A percentile compares a stretch with the other conserved stretches of the same genome.
Evolutionary conservation across 257 asterid species (phyloP).

Genomic region (Sherardia arvensis): DNA sequence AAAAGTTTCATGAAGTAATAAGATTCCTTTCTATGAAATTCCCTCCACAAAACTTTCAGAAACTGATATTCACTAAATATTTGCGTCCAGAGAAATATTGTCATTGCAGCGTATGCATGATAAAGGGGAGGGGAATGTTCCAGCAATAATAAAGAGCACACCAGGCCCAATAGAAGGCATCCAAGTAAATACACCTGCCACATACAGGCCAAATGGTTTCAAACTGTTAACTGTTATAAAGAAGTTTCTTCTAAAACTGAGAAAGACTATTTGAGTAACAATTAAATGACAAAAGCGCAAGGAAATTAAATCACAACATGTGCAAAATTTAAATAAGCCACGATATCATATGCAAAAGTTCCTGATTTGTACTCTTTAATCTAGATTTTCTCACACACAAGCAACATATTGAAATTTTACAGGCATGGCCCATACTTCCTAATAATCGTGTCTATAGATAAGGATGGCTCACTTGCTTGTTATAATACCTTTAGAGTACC

Average conservation of each 20-base stretch:
- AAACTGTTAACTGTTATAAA: neutral
- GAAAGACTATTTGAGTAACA: neutral
- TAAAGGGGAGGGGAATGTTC: constrained; percentile 90
- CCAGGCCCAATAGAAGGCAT: constrained; percentile 47
- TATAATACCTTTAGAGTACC: constrained; percentile 48
- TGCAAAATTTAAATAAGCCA: neutral
- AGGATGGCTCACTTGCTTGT: neutral
- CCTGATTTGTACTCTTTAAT: neutral
- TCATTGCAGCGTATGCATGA: constrained; percentile 77
- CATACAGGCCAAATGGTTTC: constrained; percentile 1
- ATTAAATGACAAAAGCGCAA: neutral
- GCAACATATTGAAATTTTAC: neutral
- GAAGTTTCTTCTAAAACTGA: neutral
- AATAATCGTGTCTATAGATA: neutral
- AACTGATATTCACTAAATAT: constrained; percentile 69
- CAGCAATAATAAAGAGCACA: constrained; percentile 47
- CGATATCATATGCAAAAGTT: neutral
- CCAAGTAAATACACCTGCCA: constrained; percentile 66
- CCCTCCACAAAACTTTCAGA: constrained; percentile 54
- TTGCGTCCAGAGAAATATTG: constrained; percentile 85
- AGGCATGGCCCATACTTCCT: neutral
- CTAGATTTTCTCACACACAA: neutral
- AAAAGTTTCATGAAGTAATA: constrained; percentile 39
- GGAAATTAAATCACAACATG: neutral
- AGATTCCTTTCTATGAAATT: constrained; percentile 32